These are phyloP conservation scores for Ceraceosorus bombacis DNA, from an alignment of 1,284 basidiomycete species.

Conservation along the genomic window DNA sequence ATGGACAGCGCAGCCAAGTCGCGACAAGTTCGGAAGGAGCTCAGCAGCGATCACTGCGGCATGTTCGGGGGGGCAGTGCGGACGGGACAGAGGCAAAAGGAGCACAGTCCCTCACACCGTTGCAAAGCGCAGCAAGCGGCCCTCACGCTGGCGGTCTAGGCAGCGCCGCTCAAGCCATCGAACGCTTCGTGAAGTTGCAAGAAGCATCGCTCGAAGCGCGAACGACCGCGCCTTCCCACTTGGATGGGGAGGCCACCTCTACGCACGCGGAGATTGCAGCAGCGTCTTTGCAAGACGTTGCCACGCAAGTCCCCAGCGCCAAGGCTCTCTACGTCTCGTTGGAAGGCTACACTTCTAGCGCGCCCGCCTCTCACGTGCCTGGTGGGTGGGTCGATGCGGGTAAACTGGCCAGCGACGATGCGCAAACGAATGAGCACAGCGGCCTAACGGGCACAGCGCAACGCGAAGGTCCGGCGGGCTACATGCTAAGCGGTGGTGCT, in stretches of 20 bases:
- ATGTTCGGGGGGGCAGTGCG: background rate
- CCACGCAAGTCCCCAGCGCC: constrained; percentile 11
- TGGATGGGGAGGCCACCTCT: background rate
- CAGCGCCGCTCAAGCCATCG: constrained; percentile 33
- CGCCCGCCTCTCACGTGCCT: constrained; percentile 14
- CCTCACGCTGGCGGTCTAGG: constrained; percentile 6
- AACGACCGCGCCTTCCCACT: background rate
- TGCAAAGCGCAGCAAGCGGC: background rate
- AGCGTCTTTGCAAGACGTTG: background rate
- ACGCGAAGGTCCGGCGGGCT: constrained; percentile 54
- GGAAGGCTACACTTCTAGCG: constrained; percentile 31
- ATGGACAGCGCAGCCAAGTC: background rate
- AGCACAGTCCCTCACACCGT: constrained; percentile 1
- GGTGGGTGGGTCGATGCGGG: constrained; percentile 40
- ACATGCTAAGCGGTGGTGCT: constrained; percentile 70
- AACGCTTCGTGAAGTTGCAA: constrained; percentile 22
- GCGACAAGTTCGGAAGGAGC: background rate
- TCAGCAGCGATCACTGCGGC: background rate
- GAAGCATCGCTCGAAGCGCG: constrained; percentile 5
- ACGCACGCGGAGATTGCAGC: constrained; percentile 9
- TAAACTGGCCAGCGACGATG: constrained; percentile 17
- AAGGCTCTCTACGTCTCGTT: constrained; percentile 30
- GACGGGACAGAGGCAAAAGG: constrained; percentile 8
- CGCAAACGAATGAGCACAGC: background rate
- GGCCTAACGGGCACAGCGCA: too few relatives aligned